These are phyloP conservation scores for Rugonectria rugulosa DNA, from an alignment of 2,329 filamentous ascomycete species.

Conservation along the genomic window DNA sequence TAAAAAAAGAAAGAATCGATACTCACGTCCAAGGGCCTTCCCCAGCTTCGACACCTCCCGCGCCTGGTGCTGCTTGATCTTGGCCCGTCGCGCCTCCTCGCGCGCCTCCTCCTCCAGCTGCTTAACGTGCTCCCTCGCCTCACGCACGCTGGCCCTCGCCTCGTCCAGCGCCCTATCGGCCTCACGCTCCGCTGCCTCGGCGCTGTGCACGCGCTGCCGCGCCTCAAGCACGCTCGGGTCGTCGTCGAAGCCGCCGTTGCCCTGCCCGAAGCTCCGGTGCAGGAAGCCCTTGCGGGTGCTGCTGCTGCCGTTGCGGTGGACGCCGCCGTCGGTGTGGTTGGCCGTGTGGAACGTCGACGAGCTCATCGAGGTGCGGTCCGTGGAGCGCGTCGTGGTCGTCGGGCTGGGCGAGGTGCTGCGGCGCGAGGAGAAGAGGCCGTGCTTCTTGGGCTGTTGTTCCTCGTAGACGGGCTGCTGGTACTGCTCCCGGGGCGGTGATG, in stretches of 20 bases:
- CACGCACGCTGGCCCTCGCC: constrained; percentile 65
- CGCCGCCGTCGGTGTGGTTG: constrained; percentile 5
- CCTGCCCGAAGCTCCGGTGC: constrained; percentile 52
- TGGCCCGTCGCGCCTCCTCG: constrained; percentile 69
- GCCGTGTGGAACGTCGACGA: constrained; percentile 17
- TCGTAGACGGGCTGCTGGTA: constrained; percentile 26
- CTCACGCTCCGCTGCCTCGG: constrained; percentile 70
- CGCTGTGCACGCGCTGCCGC: constrained; percentile 66
- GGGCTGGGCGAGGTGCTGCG: constrained; percentile 38
- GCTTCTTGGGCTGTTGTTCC: constrained; percentile 42
- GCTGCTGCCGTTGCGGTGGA: constrained; percentile 18
- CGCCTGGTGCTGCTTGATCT: constrained; percentile 73
- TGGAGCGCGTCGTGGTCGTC: constrained; percentile 26
- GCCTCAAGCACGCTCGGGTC: constrained; percentile 70
- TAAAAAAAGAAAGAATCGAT: background rate
- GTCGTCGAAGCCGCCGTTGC: constrained; percentile 52
- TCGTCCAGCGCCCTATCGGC: constrained; percentile 69
- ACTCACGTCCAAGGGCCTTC: constrained; percentile 74
- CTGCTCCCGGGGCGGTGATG: constrained; percentile 42
- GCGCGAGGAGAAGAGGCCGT: constrained; percentile 48
- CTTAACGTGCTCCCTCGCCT: constrained; percentile 70
- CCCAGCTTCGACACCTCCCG: constrained; percentile 71
- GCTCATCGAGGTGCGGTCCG: constrained; percentile 16
- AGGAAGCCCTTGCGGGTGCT: constrained; percentile 46
- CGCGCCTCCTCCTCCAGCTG: constrained; percentile 69